Base-by-base conservation (phyloP, 1,284 basidiomycete genomes). In the Microbotryum scabiosae region DNA sequence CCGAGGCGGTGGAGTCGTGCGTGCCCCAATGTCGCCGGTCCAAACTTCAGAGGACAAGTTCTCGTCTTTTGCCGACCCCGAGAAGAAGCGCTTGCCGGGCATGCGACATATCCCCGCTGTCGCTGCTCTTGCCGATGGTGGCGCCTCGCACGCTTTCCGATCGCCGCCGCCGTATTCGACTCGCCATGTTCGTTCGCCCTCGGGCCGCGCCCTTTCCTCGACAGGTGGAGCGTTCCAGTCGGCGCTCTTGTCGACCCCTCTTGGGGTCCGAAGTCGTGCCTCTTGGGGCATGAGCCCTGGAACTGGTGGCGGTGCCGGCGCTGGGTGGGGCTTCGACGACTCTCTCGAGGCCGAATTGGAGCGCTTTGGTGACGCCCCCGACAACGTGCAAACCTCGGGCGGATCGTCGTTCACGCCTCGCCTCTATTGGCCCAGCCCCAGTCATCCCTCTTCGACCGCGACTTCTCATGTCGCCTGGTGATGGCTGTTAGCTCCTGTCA, bases 121-220 rank as follows among this genome's bases (percentile, higher is more conserved):
- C 57, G 65, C 65, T 45, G 66, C 66, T 18, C 61, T 68, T 57
- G 66, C 54, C 47, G 64, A 65, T 45, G 36, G 36, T 12, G 50
- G 51, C 8, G 52, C 54, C 32, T 59, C 55, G 45, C 62, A 68
- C 46, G 61, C 66, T 7, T 68, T 65, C 58, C 61, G 66, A 20
- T 65, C 66, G 2, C 66, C 66, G 3, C 66, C 66, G 14, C 66
- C 59, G 16, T 41, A 41, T 18, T 41, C 36, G 36, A 12, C 36
- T 41, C 36, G 14, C 36, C 36, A 41, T 18, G 36, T 41, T 41
- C 36, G 36, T 41, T 41, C 36, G 36, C 36, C 36, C 12, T 41
- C 36, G 16, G 36, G 36, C 16, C 36, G 36, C 36, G 36, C 36
- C 16, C 36, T 5, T 41, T 41, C 36, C 12, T 41, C 36, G 4